Evolutionary conservation across 176 grass and related monocot genomes (phyloP).

Genomic region (Oryza punctata): DNA sequence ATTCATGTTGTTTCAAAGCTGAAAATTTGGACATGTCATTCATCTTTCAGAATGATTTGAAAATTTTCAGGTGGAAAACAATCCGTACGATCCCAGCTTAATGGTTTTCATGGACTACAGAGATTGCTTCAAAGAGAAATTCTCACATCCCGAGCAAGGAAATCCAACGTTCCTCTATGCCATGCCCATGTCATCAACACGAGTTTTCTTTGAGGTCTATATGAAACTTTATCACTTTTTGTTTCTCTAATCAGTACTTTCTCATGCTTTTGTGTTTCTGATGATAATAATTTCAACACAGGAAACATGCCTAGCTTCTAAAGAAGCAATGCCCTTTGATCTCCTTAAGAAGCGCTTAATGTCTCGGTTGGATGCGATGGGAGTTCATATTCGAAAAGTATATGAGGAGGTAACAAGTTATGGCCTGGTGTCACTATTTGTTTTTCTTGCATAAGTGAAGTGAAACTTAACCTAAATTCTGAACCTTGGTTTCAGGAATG

Average conservation of each 20-base stretch:
- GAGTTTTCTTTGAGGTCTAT: slow-evolving; percentile 90
- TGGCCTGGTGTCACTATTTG: slow-evolving; percentile 4
- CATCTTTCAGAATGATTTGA: slow-evolving; percentile 39
- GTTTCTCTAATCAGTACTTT: not conserved
- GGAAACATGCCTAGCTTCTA: slow-evolving; percentile 99
- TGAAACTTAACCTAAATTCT: slow-evolving; percentile 29
- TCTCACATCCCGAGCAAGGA: slow-evolving; percentile 56
- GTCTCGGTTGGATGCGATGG: slow-evolving; percentile 82
- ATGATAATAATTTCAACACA: slow-evolving; percentile 39
- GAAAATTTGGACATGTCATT: slow-evolving; percentile 23
- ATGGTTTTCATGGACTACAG: slow-evolving; percentile 99
- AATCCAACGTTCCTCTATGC: slow-evolving; percentile 98
- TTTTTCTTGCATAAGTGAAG: slow-evolving; percentile 8
- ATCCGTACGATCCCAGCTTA: slow-evolving; percentile 91
- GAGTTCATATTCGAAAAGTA: slow-evolving; percentile 73
- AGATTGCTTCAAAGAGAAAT: slow-evolving; percentile 71
- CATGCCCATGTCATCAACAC: slow-evolving; percentile 91
- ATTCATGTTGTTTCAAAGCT: not conserved
- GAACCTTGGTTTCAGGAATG: slow-evolving; percentile 64
- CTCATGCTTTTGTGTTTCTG: slow-evolving; percentile 6
- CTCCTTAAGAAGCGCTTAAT: slow-evolving; percentile 93
- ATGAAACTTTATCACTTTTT: not conserved
- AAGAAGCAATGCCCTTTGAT: slow-evolving; percentile 95
- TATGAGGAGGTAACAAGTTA: slow-evolving; percentile 74
- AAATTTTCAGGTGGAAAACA: slow-evolving; percentile 92